phyloP scores from a whole-genome alignment of 805 yeast species.

The Limtongozyma cylindracea region DNA sequence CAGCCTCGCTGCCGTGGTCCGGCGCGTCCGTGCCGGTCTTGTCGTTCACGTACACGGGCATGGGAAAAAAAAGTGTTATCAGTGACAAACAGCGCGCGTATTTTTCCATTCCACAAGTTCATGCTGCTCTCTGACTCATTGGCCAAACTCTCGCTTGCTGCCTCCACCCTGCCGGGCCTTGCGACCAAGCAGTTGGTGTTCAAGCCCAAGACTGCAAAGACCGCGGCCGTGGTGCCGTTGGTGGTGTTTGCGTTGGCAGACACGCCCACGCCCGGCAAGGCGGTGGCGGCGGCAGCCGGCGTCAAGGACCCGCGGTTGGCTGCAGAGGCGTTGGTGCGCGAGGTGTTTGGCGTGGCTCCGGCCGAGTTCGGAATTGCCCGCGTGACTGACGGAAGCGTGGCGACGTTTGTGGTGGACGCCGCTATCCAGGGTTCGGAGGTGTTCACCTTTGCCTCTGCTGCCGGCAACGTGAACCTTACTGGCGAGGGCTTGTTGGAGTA shows the following conservation, averaged over 20 bases:
- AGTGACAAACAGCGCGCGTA: no score
- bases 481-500: slow-evolving; percentile 20
- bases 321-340: slow-evolving; percentile 48
- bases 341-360: slow-evolving; percentile 33
- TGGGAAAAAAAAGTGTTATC: slow-evolving; percentile 2
- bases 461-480: slow-evolving; percentile 22
- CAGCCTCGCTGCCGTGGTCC: slow-evolving; percentile 31
- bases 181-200: slow-evolving; percentile 58
- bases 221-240: slow-evolving; percentile 56
- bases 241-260: slow-evolving; percentile 51
- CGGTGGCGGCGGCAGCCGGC: slow-evolving; percentile 38
- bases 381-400: slow-evolving; percentile 1
- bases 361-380: slow-evolving; percentile 14
- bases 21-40: slow-evolving; percentile 37
- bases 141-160: slow-evolving; percentile 36
- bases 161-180: slow-evolving; percentile 20
- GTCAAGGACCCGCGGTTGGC: slow-evolving; percentile 80
- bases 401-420: slow-evolving; percentile 28
- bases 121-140: slow-evolving; percentile 52
- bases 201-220: slow-evolving; percentile 78
- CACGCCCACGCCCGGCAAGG: slow-evolving; percentile 42
- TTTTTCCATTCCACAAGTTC: slow-evolving; percentile 1
- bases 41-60: slow-evolving; percentile 50
- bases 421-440: slow-evolving; percentile 30
- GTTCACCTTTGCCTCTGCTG: slow-evolving; percentile 21